Conservation (phyloP, 805 yeast genomes). For the Kodamaea hsintzibuensis region DNA sequence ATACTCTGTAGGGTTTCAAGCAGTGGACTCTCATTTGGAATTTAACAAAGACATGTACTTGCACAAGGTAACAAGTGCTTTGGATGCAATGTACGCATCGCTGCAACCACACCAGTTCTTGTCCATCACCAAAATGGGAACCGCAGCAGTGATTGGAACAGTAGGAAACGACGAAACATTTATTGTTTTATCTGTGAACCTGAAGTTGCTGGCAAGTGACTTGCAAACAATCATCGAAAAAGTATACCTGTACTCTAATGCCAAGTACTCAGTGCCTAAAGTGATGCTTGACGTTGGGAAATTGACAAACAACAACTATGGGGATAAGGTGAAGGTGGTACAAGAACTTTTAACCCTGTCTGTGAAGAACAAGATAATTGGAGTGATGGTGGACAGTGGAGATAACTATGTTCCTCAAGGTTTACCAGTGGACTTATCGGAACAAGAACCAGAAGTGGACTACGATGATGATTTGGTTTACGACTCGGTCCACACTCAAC, state of each 20-base stretch:
- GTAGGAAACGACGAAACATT: conserved; percentile 53
- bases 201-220: conserved; percentile 15
- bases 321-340: conserved; percentile 13
- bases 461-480: not conserved
- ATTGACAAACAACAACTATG: conserved; percentile 18
- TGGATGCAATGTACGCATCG: conserved; percentile 48
- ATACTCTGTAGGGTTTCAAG: conserved; percentile 48
- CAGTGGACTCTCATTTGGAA: conserved; percentile 20
- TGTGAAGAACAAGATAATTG: conserved; percentile 26
- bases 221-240: conserved; percentile 14
- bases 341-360: conserved; percentile 17
- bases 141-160: conserved; percentile 51
- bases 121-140: conserved; percentile 48
- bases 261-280: conserved; percentile 17
- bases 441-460: conserved; percentile 5
- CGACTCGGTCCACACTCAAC: conserved; percentile 5
- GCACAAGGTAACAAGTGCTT: conserved; percentile 36
- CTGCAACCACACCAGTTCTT: conserved; percentile 48
- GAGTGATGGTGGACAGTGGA: conserved; percentile 44
- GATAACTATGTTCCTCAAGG: conserved; percentile 27
- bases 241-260: conserved; percentile 19
- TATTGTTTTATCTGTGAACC: conserved; percentile 33
- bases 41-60: conserved; percentile 25
- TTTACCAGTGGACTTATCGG: conserved; percentile 8
- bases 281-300: conserved; percentile 32